These are phyloP conservation scores for Beauveria asiatica DNA, from an alignment of 2,329 filamentous ascomycete genomes.

Conservation along the genomic window DNA sequence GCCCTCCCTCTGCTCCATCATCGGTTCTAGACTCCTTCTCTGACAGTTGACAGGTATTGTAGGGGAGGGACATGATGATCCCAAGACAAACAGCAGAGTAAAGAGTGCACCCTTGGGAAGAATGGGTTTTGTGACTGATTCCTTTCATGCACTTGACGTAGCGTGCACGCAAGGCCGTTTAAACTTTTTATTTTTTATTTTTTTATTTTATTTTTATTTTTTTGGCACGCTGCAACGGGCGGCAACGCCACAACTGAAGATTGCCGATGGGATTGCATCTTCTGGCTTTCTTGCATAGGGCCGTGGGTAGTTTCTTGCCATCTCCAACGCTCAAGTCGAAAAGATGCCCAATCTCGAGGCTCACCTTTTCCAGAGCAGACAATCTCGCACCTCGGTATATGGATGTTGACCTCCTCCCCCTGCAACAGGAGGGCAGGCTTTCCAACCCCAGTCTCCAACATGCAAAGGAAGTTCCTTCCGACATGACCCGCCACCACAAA, in stretches of 20 bases:
- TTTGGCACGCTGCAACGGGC: background rate
- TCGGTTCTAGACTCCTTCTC: background rate
- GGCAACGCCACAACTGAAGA: conserved; percentile 6
- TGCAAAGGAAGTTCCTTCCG: background rate
- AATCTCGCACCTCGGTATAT: too few relatives aligned
- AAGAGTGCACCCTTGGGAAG: background rate
- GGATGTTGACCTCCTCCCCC: too few relatives aligned
- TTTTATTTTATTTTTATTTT: background rate
- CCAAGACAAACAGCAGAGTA: background rate
- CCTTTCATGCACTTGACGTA: background rate
- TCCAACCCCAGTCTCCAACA: too few relatives aligned
- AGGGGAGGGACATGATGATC: background rate
- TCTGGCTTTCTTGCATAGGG: background rate
- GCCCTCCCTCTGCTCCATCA: background rate
- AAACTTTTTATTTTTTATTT: background rate
- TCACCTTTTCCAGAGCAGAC: too few relatives aligned
- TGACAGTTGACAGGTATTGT: background rate
- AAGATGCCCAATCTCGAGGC: background rate
- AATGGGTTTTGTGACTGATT: background rate
- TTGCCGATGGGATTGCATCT: conserved; percentile 5
- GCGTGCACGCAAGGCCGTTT: background rate
- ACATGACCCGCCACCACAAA: background rate
- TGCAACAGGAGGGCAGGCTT: too few relatives aligned
- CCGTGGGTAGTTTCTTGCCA: background rate
- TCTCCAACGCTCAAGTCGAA: background rate